Base-by-base conservation (phyloP, 2,329 filamentous ascomycete genomes). In the Claviceps lovelessii region DNA sequence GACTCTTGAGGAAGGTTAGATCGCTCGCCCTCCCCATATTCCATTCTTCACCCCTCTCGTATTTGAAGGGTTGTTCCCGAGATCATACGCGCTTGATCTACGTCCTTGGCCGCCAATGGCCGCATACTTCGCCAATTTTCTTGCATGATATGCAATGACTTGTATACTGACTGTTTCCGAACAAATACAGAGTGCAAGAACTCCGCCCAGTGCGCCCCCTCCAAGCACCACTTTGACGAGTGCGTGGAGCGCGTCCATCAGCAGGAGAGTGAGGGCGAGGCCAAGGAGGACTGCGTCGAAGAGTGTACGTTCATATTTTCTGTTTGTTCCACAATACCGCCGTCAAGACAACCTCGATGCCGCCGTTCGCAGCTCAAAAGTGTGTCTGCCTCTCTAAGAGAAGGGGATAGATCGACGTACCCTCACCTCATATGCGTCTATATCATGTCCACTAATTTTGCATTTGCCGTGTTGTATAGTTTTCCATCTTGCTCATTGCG, bases 221-320 rank as follows among this genome's bases (percentile, higher is more conserved):
- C 82, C 68, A 98, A 97, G 84, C 91, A 97, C 80, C 93, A 98
- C 81, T 97, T 86, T 72, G 91, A 97, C 62, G 89, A 96, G 76
- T 98, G 93, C 72, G 90, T 91, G 64, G 90, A 95, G 81, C 90
- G 93, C 66, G 93, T 98, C 64, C 66, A 70, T 56, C 62, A 71
- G 63, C 69, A 71, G 60, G 82, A 89, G 67, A 81, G 85, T 63
- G 80, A 85, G 61, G 83, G 85, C 64, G 84, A 77, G 55, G 76
- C 84, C 65, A 83, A 87, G 67, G 93, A 98, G 81, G 90, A 97
- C 77, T 98, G 93, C 67, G 89, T 97, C 63, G 93, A 98, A 79
- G 93, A 98, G 79, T 98, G 93, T 97, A 86, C 74, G 90, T 83
- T 54, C 15, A 6, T n/a, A 15, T 44, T 3, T 19, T 19, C 45